Base-by-base conservation (phyloP, 139 green algal species). In the Trebouxia sp. region DNA sequence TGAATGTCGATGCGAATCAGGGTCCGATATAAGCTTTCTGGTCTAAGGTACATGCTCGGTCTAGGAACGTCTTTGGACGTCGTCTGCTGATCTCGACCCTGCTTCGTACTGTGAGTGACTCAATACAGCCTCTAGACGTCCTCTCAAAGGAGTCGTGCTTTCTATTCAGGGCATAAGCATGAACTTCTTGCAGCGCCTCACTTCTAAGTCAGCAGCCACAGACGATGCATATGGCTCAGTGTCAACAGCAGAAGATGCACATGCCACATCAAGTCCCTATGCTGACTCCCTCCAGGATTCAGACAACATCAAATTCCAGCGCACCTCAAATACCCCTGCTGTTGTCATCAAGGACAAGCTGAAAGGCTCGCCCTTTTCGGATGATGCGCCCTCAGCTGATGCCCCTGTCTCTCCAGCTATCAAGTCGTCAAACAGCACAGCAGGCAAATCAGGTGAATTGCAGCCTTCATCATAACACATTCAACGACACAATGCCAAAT, bases 291-390 rank as follows among this genome's bases (percentile, higher is more conserved):
- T 72, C 24, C 62, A 72, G 62, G 62, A 72, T 43, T 32, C 62
- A 72, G 62, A 72, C 62, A 72, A 72, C 62, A 45, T 72, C 62
- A 72, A 72, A 43, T 72, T 45, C 38, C n/a, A 4, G n/a, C 10
- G 20, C 62, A 45, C 62, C 1, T 45, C 30, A 22, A 15, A 41
- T 1, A 69, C 35, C 10, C 62, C 62, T 45, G 62, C 62, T 72
- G 62, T 72, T 14, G 10, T 45, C 12, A 72, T 72, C 32, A 72
- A 45, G 62, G 62, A 72, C 62, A 72, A 72, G 62, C 62, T 72
- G 14, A 72, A 72, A 72, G 62, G 62, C 5, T 45, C 62, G 9
- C 62, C 62, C 12, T 72, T 72, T 35, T 26, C 20, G 3, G 15
- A 1, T 45, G 62, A 72, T 8, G 9, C 4, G 12, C 62, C 35